Percentiles rank a stretch among this genome's conserved stretches.
phyloP scores from a whole-genome alignment of 805 yeast genomes.

The Saccharomycopsis sp. region DNA sequence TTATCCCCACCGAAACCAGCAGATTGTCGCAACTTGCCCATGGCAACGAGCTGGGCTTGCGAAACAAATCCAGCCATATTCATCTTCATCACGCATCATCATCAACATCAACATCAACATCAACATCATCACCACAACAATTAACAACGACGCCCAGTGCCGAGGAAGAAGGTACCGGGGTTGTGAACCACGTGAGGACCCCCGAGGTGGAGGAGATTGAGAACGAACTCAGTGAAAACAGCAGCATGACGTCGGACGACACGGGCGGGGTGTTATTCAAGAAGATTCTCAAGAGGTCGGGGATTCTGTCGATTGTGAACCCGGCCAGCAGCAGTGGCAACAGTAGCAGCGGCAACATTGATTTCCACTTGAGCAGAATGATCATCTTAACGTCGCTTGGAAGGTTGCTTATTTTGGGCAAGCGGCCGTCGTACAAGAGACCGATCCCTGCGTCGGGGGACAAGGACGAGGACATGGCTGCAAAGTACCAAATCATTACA shows the following conservation, averaged over 20 bases:
- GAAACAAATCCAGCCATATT: no score
- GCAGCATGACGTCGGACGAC: neutral
- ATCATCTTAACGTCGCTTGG: conserved; percentile 45
- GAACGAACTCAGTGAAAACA: conserved; percentile 19
- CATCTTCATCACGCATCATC: no score
- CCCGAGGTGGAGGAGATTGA: conserved; percentile 23
- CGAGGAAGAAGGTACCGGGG: conserved; percentile 20
- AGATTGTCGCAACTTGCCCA: no score
- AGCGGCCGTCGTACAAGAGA: conserved; percentile 26
- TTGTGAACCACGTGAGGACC: conserved; percentile 17
- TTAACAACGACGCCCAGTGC: conserved; percentile 41
- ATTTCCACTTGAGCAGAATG: conserved; percentile 32
- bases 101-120: conserved; percentile 39
- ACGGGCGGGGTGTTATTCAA: conserved; percentile 8
- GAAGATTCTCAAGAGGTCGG: conserved; percentile 1
- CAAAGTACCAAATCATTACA: conserved; percentile 33
- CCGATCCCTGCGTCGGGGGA: neutral
- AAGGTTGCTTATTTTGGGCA: conserved; percentile 37
- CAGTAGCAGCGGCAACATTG: conserved; percentile 13
- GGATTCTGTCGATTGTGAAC: no score
- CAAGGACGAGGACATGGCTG: neutral
- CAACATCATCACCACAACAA: conserved; percentile 40
- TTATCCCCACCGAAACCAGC: no score
- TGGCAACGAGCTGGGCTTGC: no score
- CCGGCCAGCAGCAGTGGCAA: conserved; percentile 22